Evolutionary conservation across 2,329 filamentous ascomycete species (phyloP), one percentile per base, ranked within the genome.

Genomic region (Alternaria panax): DNA sequence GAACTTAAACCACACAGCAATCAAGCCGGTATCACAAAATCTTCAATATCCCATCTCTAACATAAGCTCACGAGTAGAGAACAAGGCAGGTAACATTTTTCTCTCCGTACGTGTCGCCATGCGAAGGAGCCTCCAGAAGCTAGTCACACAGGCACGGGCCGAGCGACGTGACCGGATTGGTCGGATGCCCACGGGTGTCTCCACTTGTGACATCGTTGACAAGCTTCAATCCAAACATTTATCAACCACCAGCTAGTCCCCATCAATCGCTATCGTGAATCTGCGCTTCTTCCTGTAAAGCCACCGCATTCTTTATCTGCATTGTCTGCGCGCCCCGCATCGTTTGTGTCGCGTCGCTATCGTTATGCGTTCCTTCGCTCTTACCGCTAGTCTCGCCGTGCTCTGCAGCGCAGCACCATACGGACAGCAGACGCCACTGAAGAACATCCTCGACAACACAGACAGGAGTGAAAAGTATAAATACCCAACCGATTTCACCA

Each of bases 401-500:
- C 57, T 66, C 25, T 56, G 64, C 22, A 57, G 68, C 45, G 69
- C 72, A 46, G 69, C 72, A 14, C 73, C 79, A 42, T 77, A 41
- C 73, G 79, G 58, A 24, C 81, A 82, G 12, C 75, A 79, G 16
- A 78, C 80, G 40, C 75, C 57, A 27, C 28, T 88, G 45, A 85
- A 88, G 67, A 82, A 83, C 58, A 84, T 88, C 51, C 72, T 88
- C 51, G 78, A 80, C 54, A 83, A 86, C 65, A 86, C 85, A 6
- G 81, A 86, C 66, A 74, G 79, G 22, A 82, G 80, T 46, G 75
- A 81, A 9, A 78, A 83, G 20, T 88, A 88, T 74, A 80, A 74
- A 18, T 89, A 88, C 74, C 87, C 87, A 0, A 89, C 87, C 0
- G 84, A 87, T 67, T 79, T 89, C 20, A 88, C 87, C 1, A 81